Conservation (phyloP, 1,139 yeast genomes). For the Kluyveromyces sp. region DNA sequence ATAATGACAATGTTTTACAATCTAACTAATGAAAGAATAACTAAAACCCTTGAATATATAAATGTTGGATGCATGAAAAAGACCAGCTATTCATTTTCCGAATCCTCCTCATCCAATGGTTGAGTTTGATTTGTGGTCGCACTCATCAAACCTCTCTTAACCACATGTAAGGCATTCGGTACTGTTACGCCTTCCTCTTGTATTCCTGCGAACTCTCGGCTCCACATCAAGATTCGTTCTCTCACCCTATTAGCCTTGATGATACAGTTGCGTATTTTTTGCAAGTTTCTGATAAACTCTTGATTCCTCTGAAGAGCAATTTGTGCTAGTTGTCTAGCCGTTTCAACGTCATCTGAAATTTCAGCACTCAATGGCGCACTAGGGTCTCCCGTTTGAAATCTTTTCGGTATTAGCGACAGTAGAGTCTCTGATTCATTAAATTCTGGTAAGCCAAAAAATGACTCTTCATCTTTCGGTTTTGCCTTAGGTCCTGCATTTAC, state of each 20-base stretch:
- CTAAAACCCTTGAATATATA: too few relatives aligned
- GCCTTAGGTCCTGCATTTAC: slow-evolving; percentile 12
- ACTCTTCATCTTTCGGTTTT: slow-evolving; percentile 37
- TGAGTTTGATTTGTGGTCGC: slow-evolving; percentile 28
- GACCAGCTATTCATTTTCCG: slow-evolving; percentile 12
- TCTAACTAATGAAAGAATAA: too few relatives aligned
- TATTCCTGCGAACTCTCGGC: slow-evolving; percentile 75
- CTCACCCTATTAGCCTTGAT: slow-evolving; percentile 73
- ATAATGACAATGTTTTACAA: not conserved
- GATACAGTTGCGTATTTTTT: slow-evolving; percentile 63
- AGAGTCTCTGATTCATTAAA: slow-evolving; percentile 26
- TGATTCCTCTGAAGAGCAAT: slow-evolving; percentile 80
- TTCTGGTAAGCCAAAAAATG: slow-evolving; percentile 60
- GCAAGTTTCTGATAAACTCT: slow-evolving; percentile 76
- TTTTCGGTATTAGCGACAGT: slow-evolving; percentile 10
- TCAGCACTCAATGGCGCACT: slow-evolving; percentile 15
- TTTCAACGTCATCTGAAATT: slow-evolving; percentile 50
- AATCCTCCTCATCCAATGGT: slow-evolving; percentile 20
- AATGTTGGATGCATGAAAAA: not conserved
- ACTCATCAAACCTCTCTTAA: slow-evolving; percentile 32
- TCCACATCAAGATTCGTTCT: slow-evolving; percentile 68
- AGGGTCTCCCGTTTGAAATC: slow-evolving; percentile 16
- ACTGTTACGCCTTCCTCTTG: slow-evolving; percentile 38
- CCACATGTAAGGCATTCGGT: slow-evolving; percentile 31
- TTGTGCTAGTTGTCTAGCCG: slow-evolving; percentile 58